Base-by-base conservation (phyloP, 257 asterid species). In the Plantago elongata region DNA sequence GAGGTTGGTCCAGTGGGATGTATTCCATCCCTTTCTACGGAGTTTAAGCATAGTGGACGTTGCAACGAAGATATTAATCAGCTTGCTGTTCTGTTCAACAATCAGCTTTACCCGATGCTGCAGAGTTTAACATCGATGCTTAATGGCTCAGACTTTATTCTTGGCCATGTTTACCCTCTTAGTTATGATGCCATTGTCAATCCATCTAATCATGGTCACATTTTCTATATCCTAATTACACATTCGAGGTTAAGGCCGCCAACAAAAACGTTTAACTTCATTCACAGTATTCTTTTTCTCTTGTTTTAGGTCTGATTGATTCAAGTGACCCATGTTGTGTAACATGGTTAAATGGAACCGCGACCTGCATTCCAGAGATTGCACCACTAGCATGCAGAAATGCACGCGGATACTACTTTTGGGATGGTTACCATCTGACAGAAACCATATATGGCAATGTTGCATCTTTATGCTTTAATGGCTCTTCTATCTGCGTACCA, bases 1-100 rank as follows among this genome's bases (percentile, higher is more conserved):
- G 95, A 87, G 57, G 60, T 89, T 1, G 97, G 97, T 57, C 92
- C 97, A 0, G 68, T 89, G 7, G 97, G 97, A 10, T 89, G 97
- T 56, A 68, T 87, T 40, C 97, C 95, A 13, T 69, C 83, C 17
- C 51, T 34, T n/a, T 64, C 73, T 5, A 82, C 72, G 57, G 54
- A 47, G 9, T 13, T 34, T n/a, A 16, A 68, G 1, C 81, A 63
- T 50, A 34, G 15, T 13, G 94, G 89, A 12, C n/a, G 0, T 13
- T 89, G 97, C 30, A 84, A 60, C 3, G 86, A 81, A 44, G 69
- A 77, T 45, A 38, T 81, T n/a, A 89, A 89, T 60, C 38, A 65
- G 60, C 62, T 81, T 0, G 79, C 70, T 0, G 3, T 61, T 38
- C 13, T 66, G 16, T 89, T 79, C 73, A 84, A 89, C 69, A 8